Conservation (phyloP, 768 basidiomycete genomes). For the Nevesoporus exiguus region DNA sequence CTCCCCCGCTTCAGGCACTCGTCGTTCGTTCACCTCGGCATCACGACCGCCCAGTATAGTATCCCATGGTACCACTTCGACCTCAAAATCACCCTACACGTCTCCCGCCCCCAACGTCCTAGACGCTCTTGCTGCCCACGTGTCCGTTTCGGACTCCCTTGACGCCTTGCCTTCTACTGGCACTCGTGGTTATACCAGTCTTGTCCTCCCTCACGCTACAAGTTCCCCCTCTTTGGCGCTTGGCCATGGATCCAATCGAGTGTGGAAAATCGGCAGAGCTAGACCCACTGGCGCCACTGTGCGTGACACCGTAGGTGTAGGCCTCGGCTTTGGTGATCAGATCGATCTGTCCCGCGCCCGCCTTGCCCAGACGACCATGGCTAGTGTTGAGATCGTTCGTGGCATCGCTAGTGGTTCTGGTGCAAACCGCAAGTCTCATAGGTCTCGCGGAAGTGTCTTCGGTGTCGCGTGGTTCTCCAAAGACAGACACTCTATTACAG, state of each 20-base stretch:
- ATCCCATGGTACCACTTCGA: constrained; percentile 16
- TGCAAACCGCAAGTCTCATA: constrained; percentile 15
- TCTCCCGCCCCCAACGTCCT: constrained; percentile 28
- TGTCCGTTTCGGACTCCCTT: constrained; percentile 23
- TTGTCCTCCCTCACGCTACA: constrained; percentile 46
- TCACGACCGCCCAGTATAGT: constrained; percentile 14
- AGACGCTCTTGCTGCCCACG: constrained; percentile 33
- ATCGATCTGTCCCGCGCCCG: constrained; percentile 76
- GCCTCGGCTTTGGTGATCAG: constrained; percentile 40
- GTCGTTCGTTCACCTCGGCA: constrained; percentile 8
- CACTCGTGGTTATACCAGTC: constrained; percentile 53
- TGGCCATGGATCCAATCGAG: constrained; percentile 14
- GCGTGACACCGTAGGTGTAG: constrained; percentile 23
- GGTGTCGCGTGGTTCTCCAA: constrained; percentile 31
- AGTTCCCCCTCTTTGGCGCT: constrained; percentile 20
- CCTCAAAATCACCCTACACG: constrained; percentile 33
- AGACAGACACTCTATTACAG: constrained; percentile 13
- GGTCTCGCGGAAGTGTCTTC: constrained; percentile 23
- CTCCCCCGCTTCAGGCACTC: constrained; percentile 8
- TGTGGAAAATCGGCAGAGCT: constrained; percentile 25
- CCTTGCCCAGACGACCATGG: constrained; percentile 85
- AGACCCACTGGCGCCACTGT: constrained; percentile 11
- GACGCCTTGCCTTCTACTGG: constrained; percentile 42
- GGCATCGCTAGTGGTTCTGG: constrained; percentile 40
- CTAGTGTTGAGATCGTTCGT: constrained; percentile 73